Evolutionary conservation across 257 asterid species (phyloP).

Genomic region (Ocimum tenuiflorum): DNA sequence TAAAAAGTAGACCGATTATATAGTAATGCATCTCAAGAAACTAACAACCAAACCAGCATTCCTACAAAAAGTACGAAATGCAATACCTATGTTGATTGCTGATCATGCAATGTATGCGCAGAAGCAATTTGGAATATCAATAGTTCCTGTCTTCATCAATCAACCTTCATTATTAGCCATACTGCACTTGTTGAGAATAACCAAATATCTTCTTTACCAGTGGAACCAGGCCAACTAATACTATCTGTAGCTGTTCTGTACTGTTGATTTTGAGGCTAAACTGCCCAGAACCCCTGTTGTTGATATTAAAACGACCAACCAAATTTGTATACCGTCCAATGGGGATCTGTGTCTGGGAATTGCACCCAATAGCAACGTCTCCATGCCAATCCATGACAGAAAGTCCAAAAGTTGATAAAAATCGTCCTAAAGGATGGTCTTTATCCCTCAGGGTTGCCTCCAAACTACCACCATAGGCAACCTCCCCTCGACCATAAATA

Average conservation of each 20-base stretch:
- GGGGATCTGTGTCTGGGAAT: conserved; percentile 85
- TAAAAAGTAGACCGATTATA: background rate
- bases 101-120: conserved; percentile 20
- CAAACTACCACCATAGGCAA: conserved; percentile 85
- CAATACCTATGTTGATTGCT: conserved; percentile 42
- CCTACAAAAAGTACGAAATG: background rate
- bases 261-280: conserved; percentile 72
- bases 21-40: background rate
- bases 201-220: conserved; percentile 49
- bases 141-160: no score
- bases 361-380: conserved; percentile 88
- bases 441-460: conserved; percentile 87
- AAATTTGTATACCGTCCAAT: conserved; percentile 74
- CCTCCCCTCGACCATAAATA: conserved; percentile 85
- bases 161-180: conserved; percentile 30
- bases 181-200: conserved; percentile 48
- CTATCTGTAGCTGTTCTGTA: conserved; percentile 90
- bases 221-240: conserved; percentile 63
- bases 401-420: conserved; percentile 67
- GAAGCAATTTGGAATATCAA: no score
- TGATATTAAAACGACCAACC: conserved; percentile 75
- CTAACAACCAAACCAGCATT: background rate
- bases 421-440: conserved; percentile 81
- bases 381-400: conserved; percentile 98
- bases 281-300: conserved; percentile 84